A percentile compares a stretch with the other conserved stretches of the same genome.
These are phyloP conservation scores for Codiaeum variegatum DNA, from an alignment of 441 rosid genomes.

Conservation along the genomic window DNA sequence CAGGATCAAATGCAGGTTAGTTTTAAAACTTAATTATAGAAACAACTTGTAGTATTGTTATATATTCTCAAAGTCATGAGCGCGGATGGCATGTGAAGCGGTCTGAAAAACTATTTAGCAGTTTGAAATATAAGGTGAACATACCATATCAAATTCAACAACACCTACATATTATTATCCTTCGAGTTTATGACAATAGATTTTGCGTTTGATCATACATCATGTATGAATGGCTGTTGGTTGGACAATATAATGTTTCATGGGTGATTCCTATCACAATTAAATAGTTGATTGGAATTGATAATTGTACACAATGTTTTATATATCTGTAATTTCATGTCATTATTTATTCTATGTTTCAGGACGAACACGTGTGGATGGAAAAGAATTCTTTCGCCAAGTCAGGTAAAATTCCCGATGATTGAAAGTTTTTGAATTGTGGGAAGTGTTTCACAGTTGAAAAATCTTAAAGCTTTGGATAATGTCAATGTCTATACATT, in stretches of 20 bases:
- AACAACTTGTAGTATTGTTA: not conserved
- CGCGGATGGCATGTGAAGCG: slow-evolving; percentile 1
- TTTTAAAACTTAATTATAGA: slow-evolving; percentile 14
- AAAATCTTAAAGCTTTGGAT: not conserved
- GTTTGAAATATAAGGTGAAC: not conserved
- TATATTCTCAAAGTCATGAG: not conserved
- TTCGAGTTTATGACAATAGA: not conserved
- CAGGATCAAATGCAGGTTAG: slow-evolving; percentile 62
- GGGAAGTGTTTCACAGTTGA: not conserved
- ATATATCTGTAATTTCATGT: not conserved
- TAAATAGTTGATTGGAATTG: not conserved
- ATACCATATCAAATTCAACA: not conserved
- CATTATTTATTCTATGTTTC: slow-evolving; percentile 25
- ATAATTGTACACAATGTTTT: not conserved
- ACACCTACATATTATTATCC: not conserved
- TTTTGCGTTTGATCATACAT: not conserved
- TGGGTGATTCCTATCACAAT: not conserved
- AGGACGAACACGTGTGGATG: slow-evolving; percentile 82
- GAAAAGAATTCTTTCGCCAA: slow-evolving; percentile 93
- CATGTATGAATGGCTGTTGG: not conserved
- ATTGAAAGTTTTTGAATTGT: not conserved
- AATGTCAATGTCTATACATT: not conserved
- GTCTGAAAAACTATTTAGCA: not conserved
- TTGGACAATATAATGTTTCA: not conserved
- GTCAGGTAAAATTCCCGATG: slow-evolving; percentile 56